phyloP scores from a whole-genome alignment of 805 yeast species.

The Komagataella pastoris region DNA sequence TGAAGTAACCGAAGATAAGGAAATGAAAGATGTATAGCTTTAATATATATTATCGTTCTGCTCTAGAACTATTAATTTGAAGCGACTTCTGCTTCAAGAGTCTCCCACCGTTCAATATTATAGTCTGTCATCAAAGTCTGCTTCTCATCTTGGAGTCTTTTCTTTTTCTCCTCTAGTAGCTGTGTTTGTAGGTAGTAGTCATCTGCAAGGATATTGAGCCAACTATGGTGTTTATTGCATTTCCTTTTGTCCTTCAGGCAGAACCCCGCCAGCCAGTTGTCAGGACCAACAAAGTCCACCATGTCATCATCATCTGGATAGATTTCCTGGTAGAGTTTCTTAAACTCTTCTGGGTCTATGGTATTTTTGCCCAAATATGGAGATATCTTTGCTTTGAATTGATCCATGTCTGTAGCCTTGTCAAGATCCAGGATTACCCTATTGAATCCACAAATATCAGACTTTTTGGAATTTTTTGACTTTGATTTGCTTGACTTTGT shows the following conservation, averaged over 20 bases:
- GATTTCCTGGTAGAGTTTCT: slow-evolving; percentile 3
- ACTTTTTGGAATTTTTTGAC: slow-evolving; percentile 1
- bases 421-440: slow-evolving; percentile 3
- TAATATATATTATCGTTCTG: not conserved
- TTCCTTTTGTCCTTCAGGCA: slow-evolving; percentile 43
- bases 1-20: slow-evolving; percentile 12
- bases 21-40: not conserved
- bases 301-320: slow-evolving; percentile 1
- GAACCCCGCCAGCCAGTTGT: slow-evolving; percentile 10
- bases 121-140: slow-evolving; percentile 20
- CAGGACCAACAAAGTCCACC: slow-evolving; percentile 7
- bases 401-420: not conserved
- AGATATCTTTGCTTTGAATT: not conserved
- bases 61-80: not conserved
- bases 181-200: slow-evolving; percentile 22
- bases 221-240: slow-evolving; percentile 34
- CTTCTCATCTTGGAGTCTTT: slow-evolving; percentile 7
- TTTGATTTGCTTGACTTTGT: not conserved
- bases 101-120: slow-evolving; percentile 23
- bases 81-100: slow-evolving; percentile 1
- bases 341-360: slow-evolving; percentile 4
- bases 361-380: not conserved
- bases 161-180: slow-evolving; percentile 11
- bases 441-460: slow-evolving; percentile 44
- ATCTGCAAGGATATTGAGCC: slow-evolving; percentile 18